Percentiles rank a stretch among this genome's conserved stretches.
These are phyloP conservation scores for Rubroshorea leprosula DNA, from an alignment of 345 rosid genomes.

Conservation along the genomic window DNA sequence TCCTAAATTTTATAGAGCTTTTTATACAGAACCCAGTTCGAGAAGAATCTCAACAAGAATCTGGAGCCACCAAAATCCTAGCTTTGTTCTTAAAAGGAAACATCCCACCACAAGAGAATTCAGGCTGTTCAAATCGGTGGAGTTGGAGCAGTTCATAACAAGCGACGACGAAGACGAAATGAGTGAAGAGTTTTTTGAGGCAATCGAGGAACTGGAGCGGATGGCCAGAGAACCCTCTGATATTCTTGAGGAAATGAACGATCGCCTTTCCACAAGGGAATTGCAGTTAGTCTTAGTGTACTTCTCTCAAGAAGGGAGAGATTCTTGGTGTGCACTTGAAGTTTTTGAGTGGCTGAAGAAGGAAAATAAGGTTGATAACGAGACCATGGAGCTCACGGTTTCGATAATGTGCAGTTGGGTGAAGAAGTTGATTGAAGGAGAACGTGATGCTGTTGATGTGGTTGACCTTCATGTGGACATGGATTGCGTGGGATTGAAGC, in stretches of 20 bases:
- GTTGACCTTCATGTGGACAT: constrained; percentile 74
- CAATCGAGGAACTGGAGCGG: constrained; percentile 81
- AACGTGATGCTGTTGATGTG: constrained; percentile 55
- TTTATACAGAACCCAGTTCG: constrained; percentile 14
- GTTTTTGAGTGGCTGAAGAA: constrained; percentile 89
- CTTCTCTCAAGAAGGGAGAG: constrained; percentile 93
- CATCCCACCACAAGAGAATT: constrained; percentile 28
- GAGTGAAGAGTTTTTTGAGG: constrained; percentile 81
- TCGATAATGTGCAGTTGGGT: constrained; percentile 87
- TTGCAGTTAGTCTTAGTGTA: constrained; percentile 78
- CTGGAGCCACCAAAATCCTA: constrained; percentile 27
- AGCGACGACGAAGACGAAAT: constrained; percentile 69
- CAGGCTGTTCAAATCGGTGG: constrained; percentile 46
- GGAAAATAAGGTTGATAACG: constrained; percentile 74
- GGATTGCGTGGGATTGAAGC: constrained; percentile 87
- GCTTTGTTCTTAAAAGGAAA: constrained; percentile 21
- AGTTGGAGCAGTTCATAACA: constrained; percentile 54
- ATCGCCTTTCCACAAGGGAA: constrained; percentile 66
- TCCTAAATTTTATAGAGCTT: constrained; percentile 14
- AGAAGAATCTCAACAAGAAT: constrained; percentile 21
- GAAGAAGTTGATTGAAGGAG: constrained; percentile 64
- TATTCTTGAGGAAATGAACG: constrained; percentile 83
- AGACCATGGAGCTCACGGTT: constrained; percentile 94
- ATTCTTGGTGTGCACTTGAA: constrained; percentile 94
- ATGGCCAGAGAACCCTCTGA: constrained; percentile 90